Evolutionary conservation across 2,329 filamentous ascomycete genomes (phyloP).

Genomic region (Fusarium foetens): DNA sequence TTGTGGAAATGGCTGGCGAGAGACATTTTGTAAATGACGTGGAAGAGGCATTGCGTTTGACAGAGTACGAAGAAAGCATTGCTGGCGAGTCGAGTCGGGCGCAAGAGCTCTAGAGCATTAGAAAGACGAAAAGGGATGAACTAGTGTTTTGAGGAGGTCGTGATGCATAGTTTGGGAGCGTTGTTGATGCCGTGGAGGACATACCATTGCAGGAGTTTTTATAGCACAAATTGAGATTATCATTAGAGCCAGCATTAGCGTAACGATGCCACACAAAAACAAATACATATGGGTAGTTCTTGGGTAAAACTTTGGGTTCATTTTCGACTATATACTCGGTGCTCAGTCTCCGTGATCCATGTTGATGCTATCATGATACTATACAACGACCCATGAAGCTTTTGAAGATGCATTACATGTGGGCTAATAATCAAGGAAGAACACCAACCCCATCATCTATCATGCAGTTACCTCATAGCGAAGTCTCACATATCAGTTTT

Average conservation of each 20-base stretch:
- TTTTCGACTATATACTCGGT: neutral
- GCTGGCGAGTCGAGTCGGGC: conserved; percentile 39
- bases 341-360: neutral
- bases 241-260: conserved; percentile 5
- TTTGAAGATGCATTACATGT: neutral
- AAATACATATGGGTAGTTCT: neutral
- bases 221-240: neutral
- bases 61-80: conserved; percentile 73
- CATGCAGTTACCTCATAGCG: neutral
- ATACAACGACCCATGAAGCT: neutral
- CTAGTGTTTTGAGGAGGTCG: neutral
- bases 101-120: conserved; percentile 4
- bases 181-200: conserved; percentile 10
- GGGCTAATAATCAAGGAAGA: neutral
- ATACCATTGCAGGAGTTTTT: conserved; percentile 23
- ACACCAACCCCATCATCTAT: neutral
- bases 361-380: neutral
- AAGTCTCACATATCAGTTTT: neutral
- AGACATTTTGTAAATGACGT: conserved; percentile 84
- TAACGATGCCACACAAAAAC: neutral
- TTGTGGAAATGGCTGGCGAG: conserved; percentile 81
- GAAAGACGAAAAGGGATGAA: neutral
- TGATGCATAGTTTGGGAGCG: neutral
- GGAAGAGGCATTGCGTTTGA: conserved; percentile 83
- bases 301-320: neutral